Evolutionary conservation across 2,329 filamentous ascomycete genomes (phyloP).

Genomic region (Parastagonospora nodorum): DNA sequence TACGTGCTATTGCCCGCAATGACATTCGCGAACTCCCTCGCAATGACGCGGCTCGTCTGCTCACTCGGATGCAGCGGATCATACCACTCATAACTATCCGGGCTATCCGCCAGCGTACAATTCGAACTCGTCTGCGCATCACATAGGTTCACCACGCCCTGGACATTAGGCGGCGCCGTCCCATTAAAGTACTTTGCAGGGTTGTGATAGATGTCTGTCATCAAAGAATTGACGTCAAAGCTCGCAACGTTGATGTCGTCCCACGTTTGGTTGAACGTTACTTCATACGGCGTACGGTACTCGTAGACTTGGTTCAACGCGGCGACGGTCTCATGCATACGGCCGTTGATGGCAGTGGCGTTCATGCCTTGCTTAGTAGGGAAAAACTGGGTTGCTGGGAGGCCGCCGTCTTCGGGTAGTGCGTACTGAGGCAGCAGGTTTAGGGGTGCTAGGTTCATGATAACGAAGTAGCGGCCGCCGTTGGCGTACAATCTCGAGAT

Average conservation of each 20-base stretch:
- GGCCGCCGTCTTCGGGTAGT: constrained; percentile 51
- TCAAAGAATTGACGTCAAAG: constrained; percentile 67
- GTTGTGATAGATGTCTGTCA: constrained; percentile 67
- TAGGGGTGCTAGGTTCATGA: constrained; percentile 72
- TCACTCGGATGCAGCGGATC: constrained; percentile 75
- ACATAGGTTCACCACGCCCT: constrained; percentile 64
- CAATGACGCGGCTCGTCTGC: constrained; percentile 64
- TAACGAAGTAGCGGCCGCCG: constrained; percentile 72
- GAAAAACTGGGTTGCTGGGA: constrained; percentile 54
- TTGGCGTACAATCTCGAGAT: constrained; percentile 67
- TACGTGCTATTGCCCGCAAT: constrained; percentile 56
- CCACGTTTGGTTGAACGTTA: constrained; percentile 50
- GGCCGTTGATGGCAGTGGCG: constrained; percentile 54
- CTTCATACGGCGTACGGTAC: constrained; percentile 57
- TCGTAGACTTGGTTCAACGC: constrained; percentile 58
- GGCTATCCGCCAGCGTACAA: constrained; percentile 40
- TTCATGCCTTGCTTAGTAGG: constrained; percentile 53
- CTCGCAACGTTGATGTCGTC: constrained; percentile 65
- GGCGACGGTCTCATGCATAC: constrained; percentile 59
- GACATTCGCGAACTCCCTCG: constrained; percentile 61
- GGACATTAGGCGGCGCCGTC: constrained; percentile 65
- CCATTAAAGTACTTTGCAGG: constrained; percentile 67
- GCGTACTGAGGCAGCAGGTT: constrained; percentile 72
- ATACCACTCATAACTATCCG: constrained; percentile 72
- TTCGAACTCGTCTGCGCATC: constrained; percentile 39